phyloP scores from a whole-genome alignment of 805 yeast genomes.

The Schizosaccharomyces japonicus region DNA sequence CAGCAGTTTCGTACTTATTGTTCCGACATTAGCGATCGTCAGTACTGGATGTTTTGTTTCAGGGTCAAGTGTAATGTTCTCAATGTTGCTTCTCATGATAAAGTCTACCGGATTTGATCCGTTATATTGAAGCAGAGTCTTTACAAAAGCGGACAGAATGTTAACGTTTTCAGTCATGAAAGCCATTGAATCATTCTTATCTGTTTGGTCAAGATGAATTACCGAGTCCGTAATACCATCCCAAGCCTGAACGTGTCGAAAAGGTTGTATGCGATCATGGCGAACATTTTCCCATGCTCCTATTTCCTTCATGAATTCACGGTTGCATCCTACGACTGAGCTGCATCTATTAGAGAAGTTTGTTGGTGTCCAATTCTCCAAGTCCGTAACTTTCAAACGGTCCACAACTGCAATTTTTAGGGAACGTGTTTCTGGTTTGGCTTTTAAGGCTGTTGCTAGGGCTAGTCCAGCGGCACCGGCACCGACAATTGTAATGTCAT shows the following conservation, averaged over 20 bases:
- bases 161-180: constrained; percentile 78
- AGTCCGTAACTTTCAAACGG: constrained; percentile 32
- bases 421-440: constrained; percentile 34
- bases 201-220: constrained; percentile 44
- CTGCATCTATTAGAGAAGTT: constrained; percentile 14
- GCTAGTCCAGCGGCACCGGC: constrained; percentile 96
- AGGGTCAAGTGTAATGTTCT: constrained; percentile 42
- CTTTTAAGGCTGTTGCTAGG: constrained; percentile 55
- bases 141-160: constrained; percentile 49
- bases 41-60: too few relatives aligned
- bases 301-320: constrained; percentile 37
- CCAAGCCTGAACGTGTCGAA: constrained; percentile 62
- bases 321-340: not conserved
- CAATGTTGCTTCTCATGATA: constrained; percentile 49
- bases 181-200: constrained; percentile 23
- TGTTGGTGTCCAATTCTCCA: constrained; percentile 24
- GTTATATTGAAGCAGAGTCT: constrained; percentile 26
- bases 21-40: too few relatives aligned
- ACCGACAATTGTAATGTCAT: constrained; percentile 32
- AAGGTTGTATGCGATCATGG: constrained; percentile 49
- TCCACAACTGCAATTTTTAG: constrained; percentile 52
- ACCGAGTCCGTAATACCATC: constrained; percentile 58
- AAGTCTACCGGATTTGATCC: constrained; percentile 24
- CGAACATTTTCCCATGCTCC: constrained; percentile 56
- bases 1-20: constrained; percentile 19